phyloP scores from a whole-genome alignment of 208 protist species.

The Trypanosoma avium region DNA sequence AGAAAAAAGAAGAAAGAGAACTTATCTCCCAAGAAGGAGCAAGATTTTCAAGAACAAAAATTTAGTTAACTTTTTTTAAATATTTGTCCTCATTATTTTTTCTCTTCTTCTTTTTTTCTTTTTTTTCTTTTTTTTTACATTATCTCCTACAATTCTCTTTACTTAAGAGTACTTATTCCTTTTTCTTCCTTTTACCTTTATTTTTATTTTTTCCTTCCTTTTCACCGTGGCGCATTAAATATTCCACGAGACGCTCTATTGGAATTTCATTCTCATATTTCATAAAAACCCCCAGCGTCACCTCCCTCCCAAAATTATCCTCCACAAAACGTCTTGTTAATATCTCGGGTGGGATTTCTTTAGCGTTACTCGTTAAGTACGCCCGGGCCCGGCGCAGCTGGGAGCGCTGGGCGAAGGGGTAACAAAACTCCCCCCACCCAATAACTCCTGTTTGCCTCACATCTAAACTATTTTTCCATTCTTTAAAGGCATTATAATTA shows the following conservation, averaged over 20 bases:
- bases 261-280: slow-evolving; percentile 47
- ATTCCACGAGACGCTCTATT: slow-evolving; percentile 38
- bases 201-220: neutral
- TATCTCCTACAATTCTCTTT: neutral
- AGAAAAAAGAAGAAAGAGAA: neutral
- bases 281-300: slow-evolving; percentile 31
- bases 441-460: slow-evolving; percentile 25
- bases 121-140: no score
- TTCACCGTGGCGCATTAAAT: slow-evolving; percentile 11
- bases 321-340: slow-evolving; percentile 26
- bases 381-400: slow-evolving; percentile 30
- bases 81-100: no score
- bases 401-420: slow-evolving; percentile 47
- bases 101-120: no score
- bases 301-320: slow-evolving; percentile 29
- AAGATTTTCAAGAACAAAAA: neutral
- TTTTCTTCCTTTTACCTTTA: neutral
- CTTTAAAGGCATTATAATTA: slow-evolving; percentile 18
- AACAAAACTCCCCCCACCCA: slow-evolving; percentile 71
- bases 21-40: neutral
- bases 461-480: slow-evolving; percentile 43
- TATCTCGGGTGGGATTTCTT: slow-evolving; percentile 38
- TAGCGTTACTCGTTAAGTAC: slow-evolving; percentile 13
- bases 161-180: neutral
- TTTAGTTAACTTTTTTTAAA: no score